Conservation (phyloP, 2,329 filamentous ascomycete species). For the Penicillium brevicompactum region DNA sequence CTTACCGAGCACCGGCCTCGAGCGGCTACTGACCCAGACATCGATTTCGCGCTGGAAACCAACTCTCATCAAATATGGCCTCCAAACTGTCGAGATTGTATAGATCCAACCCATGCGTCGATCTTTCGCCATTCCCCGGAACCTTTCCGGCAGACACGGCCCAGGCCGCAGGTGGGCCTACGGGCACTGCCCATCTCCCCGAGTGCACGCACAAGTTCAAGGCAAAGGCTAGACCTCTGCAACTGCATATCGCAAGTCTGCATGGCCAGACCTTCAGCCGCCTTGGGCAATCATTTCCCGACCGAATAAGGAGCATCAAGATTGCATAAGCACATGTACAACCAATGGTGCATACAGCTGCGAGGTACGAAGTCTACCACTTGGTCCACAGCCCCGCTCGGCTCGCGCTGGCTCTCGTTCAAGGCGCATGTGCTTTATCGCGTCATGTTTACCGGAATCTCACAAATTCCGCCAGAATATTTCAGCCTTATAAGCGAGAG, state of each 20-base stretch:
- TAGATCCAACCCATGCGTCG: conserved; percentile 13
- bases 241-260: conserved; percentile 4
- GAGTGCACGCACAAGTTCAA: background rate
- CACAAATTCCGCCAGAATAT: background rate
- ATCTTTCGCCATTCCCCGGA: conserved; percentile 15
- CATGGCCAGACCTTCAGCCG: conserved; percentile 11
- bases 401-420: background rate
- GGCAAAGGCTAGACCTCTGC: conserved; percentile 10
- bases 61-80: background rate
- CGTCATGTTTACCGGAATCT: background rate
- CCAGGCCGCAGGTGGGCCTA: conserved; percentile 24
- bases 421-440: background rate
- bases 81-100: background rate
- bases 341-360: conserved; percentile 6
- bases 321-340: conserved; percentile 5
- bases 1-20: too few relatives aligned
- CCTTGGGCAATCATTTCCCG: background rate
- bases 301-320: conserved; percentile 3
- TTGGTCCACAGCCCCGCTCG: background rate
- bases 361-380: conserved; percentile 5
- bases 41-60: too few relatives aligned
- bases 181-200: conserved; percentile 9
- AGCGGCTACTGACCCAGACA: too few relatives aligned
- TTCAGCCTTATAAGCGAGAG: background rate
- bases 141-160: conserved; percentile 17